Conservation (phyloP, 2,329 filamentous ascomycete genomes). For the Alternaria angustiovoidea region DNA sequence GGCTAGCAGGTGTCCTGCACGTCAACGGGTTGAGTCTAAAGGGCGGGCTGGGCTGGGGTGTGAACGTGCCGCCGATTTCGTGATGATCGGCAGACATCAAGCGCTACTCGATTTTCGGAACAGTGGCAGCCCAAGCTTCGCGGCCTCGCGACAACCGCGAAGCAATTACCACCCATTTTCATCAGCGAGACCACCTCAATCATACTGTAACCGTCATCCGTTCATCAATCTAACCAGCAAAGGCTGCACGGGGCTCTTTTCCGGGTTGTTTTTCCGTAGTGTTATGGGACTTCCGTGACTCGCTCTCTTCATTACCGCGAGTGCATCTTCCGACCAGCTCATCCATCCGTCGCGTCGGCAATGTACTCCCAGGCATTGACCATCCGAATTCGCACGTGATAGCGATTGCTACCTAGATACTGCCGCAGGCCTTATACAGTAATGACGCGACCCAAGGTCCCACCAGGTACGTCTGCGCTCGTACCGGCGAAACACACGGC, state of each 20-base stretch:
- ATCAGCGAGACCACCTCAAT: slow-evolving; percentile 2
- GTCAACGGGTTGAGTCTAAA: slow-evolving; percentile 15
- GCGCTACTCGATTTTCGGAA: slow-evolving; percentile 14
- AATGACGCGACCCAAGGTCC: slow-evolving; percentile 49
- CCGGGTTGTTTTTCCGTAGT: not conserved
- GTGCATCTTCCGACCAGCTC: slow-evolving; percentile 42
- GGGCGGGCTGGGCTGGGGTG: slow-evolving; percentile 6
- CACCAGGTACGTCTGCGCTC: slow-evolving; percentile 37
- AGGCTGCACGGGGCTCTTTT: slow-evolving; percentile 13
- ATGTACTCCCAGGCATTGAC: slow-evolving; percentile 19
- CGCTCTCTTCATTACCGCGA: slow-evolving; percentile 17
- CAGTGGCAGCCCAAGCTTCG: slow-evolving; percentile 7
- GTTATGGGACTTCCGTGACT: slow-evolving; percentile 20
- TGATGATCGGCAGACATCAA: slow-evolving; percentile 17
- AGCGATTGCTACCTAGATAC: slow-evolving; percentile 12
- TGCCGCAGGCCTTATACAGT: slow-evolving; percentile 8
- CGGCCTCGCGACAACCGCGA: not conserved
- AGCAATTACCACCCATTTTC: not conserved
- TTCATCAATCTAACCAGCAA: slow-evolving; percentile 8
- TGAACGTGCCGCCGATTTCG: slow-evolving; percentile 8
- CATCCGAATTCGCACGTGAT: slow-evolving; percentile 33
- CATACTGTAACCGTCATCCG: slow-evolving; percentile 12
- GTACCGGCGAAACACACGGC: slow-evolving; percentile 15
- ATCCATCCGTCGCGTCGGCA: slow-evolving; percentile 38
- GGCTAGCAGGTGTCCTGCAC: slow-evolving; percentile 21